phyloP scores from a whole-genome alignment of 768 basidiomycete genomes.

The Agrocybe chaxingu region DNA sequence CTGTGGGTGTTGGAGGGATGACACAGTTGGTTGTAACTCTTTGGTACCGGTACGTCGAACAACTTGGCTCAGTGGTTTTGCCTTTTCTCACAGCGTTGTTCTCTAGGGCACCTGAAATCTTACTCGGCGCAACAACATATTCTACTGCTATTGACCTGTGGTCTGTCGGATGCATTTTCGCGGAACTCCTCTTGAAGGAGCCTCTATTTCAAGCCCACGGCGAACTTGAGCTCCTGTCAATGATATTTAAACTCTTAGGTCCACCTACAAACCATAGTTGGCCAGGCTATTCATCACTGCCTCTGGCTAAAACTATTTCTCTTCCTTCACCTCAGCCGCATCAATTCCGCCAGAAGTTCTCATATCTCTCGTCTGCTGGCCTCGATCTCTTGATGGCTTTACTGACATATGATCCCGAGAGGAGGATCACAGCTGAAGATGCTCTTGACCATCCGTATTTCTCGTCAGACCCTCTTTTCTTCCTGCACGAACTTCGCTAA shows the following conservation, averaged over 20 bases:
- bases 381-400: conserved; percentile 80
- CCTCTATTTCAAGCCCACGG: conserved; percentile 97
- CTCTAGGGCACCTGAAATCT: conserved; percentile 87
- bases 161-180: conserved; percentile 99
- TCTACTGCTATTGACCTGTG: conserved; percentile 97
- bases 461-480: conserved; percentile 44
- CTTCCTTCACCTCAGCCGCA: conserved; percentile 72
- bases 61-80: not conserved
- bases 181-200: conserved; percentile 91
- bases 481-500: not conserved
- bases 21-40: conserved; percentile 97
- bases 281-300: conserved; percentile 80
- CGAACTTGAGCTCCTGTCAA: conserved; percentile 87
- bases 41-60: conserved; percentile 84
- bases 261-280: conserved; percentile 85
- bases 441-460: conserved; percentile 92
- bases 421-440: conserved; percentile 85
- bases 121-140: conserved; percentile 90
- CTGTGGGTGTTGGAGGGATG: conserved; percentile 93
- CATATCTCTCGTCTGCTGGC: conserved; percentile 78
- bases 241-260: conserved; percentile 95
- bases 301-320: conserved; percentile 75
- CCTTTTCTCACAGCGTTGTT: conserved; percentile 7
- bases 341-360: conserved; percentile 84
- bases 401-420: conserved; percentile 85